phyloP scores from a whole-genome alignment of 148 eudicot genomes.

The Rhododendron molle region DNA sequence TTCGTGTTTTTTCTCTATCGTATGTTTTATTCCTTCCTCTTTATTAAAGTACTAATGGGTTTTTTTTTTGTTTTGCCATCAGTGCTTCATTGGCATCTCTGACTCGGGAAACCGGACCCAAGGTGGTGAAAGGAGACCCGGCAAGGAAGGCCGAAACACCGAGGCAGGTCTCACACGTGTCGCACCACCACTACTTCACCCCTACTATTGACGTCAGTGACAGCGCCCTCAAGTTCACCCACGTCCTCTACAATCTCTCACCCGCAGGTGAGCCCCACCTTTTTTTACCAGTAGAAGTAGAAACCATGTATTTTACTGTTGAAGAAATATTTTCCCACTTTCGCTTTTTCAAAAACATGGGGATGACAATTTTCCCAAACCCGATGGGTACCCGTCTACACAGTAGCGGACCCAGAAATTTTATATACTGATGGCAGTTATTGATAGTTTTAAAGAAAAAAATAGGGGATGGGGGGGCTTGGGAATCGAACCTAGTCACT shows the following conservation, averaged over 20 bases:
- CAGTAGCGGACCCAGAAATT: too few species aligned
- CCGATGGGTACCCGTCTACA: too few species aligned
- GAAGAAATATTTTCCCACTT: too few species aligned
- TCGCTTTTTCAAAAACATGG: too few species aligned
- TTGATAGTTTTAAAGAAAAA: too few species aligned
- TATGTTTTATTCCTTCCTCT: not conserved
- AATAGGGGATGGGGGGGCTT: too few species aligned
- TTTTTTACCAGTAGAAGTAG: not conserved
- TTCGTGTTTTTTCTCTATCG: not conserved
- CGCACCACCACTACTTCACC: conserved; percentile 25
- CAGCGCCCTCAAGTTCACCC: conserved; percentile 68
- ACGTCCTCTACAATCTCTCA: conserved; percentile 77
- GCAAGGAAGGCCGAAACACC: conserved; percentile 23
- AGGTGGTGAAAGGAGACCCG: conserved; percentile 70
- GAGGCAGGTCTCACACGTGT: conserved; percentile 17
- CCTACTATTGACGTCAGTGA: conserved; percentile 57
- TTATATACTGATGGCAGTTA: too few species aligned
- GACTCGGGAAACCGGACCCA: conserved; percentile 74
- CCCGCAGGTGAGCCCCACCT: conserved; percentile 50
- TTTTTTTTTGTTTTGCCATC: not conserved
- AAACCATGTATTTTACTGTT: not conserved
- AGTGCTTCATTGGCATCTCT: conserved; percentile 79
- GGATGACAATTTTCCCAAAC: too few species aligned
- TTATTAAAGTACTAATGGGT: not conserved
- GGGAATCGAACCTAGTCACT: too few species aligned